Percentiles rank a stretch among this genome's conserved stretches.
Conservation (phyloP, 1,284 basidiomycete genomes). For the Ceratobasidium sp. region DNA sequence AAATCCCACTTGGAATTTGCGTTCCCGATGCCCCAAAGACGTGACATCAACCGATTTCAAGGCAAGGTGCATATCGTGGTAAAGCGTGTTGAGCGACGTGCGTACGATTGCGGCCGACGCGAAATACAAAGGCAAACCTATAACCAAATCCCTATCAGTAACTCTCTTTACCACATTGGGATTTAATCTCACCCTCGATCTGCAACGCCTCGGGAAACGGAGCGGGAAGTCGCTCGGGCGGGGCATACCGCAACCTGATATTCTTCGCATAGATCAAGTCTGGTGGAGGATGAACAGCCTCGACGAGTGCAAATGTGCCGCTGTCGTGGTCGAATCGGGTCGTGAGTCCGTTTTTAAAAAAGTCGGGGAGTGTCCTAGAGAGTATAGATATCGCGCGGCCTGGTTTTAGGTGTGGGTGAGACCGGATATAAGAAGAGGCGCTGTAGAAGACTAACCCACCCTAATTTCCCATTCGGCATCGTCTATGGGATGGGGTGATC, state of each 20-base stretch:
- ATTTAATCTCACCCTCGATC: slow-evolving; percentile 69
- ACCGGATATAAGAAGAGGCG: slow-evolving; percentile 27
- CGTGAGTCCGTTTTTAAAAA: slow-evolving; percentile 76
- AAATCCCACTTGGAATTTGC: slow-evolving; percentile 64
- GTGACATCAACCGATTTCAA: slow-evolving; percentile 61
- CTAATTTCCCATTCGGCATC: slow-evolving; percentile 57
- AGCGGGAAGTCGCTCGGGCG: slow-evolving; percentile 71
- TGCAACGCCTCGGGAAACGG: slow-evolving; percentile 76
- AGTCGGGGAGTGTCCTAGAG: slow-evolving; percentile 76
- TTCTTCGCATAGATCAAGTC: slow-evolving; percentile 67
- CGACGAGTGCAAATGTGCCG: slow-evolving; percentile 19
- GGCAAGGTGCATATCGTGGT: slow-evolving; percentile 71
- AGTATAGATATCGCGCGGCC: slow-evolving; percentile 79
- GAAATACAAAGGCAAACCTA: slow-evolving; percentile 77
- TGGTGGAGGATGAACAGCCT: slow-evolving; percentile 38
- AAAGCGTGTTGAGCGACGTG: slow-evolving; percentile 79
- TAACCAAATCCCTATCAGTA: neutral
- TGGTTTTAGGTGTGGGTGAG: slow-evolving; percentile 54
- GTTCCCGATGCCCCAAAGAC: slow-evolving; percentile 49
- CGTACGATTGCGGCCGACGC: slow-evolving; percentile 76
- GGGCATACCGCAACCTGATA: slow-evolving; percentile 72
- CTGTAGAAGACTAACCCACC: slow-evolving; percentile 53
- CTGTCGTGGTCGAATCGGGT: slow-evolving; percentile 64
- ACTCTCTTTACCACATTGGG: neutral
- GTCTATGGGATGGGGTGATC: slow-evolving; percentile 54